These are phyloP conservation scores for Misopates orontium DNA, from an alignment of 257 asterid species.

Conservation along the genomic window DNA sequence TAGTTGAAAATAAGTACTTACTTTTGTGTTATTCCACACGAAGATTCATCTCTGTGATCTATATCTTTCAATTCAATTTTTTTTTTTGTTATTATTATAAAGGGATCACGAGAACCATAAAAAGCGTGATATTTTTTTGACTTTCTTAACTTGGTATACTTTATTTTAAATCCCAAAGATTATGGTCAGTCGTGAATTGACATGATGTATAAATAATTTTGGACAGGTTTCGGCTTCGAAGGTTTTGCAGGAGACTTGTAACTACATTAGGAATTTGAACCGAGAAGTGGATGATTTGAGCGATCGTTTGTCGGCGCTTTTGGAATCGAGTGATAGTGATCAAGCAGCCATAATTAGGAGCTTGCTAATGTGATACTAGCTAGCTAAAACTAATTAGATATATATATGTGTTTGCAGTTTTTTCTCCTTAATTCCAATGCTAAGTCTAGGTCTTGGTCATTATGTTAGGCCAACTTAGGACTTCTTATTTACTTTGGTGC, in stretches of 20 bases:
- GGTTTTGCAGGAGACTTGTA: conserved; percentile 94
- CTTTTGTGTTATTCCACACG: no score
- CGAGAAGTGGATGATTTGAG: conserved; percentile 87
- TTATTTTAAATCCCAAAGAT: no score
- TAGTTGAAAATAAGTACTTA: not conserved
- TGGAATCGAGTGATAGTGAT: conserved; percentile 77
- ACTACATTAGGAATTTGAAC: conserved; percentile 83
- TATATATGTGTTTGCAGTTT: conserved; percentile 2
- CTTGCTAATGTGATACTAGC: conserved; percentile 61
- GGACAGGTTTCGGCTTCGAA: conserved; percentile 80
- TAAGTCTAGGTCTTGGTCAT: conserved; percentile 58
- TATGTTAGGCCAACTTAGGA: conserved; percentile 51
- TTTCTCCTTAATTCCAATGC: conserved; percentile 16
- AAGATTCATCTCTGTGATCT: not conserved
- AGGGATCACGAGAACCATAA: no score
- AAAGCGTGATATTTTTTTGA: no score
- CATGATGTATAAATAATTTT: not conserved
- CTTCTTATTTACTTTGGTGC: conserved; percentile 35
- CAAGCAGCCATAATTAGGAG: conserved; percentile 94
- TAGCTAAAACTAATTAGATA: conserved; percentile 12
- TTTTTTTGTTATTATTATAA: not conserved
- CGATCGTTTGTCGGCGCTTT: conserved; percentile 72
- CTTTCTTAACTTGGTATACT: no score
- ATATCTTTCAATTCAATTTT: not conserved
- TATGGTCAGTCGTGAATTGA: no score